A percentile compares a stretch with the other conserved stretches of the same genome.
Evolutionary conservation across 495 filamentous ascomycete genomes (phyloP).

Genomic region (Wilcoxina mikolae): DNA sequence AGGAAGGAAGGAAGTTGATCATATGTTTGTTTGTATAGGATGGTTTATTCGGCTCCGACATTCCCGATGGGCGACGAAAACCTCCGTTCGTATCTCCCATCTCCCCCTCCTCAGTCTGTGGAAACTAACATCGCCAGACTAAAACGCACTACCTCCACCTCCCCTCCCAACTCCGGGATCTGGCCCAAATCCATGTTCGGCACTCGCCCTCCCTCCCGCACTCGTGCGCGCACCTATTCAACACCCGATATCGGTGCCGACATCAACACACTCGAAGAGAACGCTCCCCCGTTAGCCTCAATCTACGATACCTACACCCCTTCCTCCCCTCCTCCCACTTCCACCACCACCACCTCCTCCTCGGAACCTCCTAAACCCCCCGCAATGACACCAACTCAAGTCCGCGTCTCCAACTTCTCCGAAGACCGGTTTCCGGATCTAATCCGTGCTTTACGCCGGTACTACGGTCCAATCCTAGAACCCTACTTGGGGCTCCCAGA

Average conservation of each 20-base stretch:
- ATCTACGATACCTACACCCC: constrained; percentile 16
- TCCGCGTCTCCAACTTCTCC: constrained; percentile 24
- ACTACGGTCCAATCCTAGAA: constrained; percentile 25
- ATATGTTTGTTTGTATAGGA: neutral
- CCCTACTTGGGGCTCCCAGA: constrained; percentile 23
- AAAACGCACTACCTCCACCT: constrained; percentile 9
- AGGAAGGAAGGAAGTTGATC: neutral
- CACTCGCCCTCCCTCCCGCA: constrained; percentile 25
- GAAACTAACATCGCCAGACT: neutral
- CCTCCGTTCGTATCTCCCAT: constrained; percentile 15
- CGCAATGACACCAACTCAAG: constrained; percentile 25
- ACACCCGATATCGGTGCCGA: constrained; percentile 8
- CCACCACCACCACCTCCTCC: constrained; percentile 15
- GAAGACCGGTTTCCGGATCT: constrained; percentile 25
- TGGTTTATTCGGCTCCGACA: neutral
- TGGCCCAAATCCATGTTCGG: constrained; percentile 28
- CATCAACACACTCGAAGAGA: constrained; percentile 3
- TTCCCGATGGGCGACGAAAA: constrained; percentile 19
- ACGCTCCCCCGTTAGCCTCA: constrained; percentile 20
- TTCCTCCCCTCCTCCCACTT: constrained; percentile 7
- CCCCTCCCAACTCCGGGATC: constrained; percentile 18
- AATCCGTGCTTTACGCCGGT: constrained; percentile 23
- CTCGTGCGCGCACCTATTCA: constrained; percentile 24
- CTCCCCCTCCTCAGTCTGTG: neutral
- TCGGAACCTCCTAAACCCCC: no score